Percentiles rank a stretch among this genome's conserved stretches.
Evolutionary conservation across 805 yeast species (phyloP).

Genomic region (Lipomyces lipofer): DNA sequence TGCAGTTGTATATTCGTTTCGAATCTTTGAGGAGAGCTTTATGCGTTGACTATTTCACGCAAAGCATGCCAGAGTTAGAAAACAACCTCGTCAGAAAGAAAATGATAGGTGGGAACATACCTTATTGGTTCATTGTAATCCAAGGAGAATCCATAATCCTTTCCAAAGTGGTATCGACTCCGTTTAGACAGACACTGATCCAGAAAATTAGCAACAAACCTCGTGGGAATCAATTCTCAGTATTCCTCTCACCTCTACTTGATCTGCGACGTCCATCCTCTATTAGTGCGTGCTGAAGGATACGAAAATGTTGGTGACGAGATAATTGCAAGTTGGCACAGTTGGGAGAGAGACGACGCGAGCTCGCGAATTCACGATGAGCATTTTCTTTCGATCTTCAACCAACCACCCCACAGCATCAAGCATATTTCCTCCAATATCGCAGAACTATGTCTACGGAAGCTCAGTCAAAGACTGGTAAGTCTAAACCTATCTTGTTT

Average conservation of each 20-base stretch:
- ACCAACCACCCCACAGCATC: too few relatives aligned
- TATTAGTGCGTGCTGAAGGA: too few relatives aligned
- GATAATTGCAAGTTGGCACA: too few relatives aligned
- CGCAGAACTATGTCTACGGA: too few relatives aligned
- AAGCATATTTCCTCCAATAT: too few relatives aligned
- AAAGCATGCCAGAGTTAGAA: neutral
- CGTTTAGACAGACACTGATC: slow-evolving; percentile 24
- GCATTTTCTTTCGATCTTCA: too few relatives aligned
- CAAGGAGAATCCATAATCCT: slow-evolving; percentile 28
- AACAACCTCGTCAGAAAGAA: neutral
- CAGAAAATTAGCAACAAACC: neutral
- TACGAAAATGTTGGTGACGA: too few relatives aligned
- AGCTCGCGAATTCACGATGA: too few relatives aligned
- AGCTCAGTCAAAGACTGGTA: too few relatives aligned
- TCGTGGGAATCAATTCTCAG: neutral
- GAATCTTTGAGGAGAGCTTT: slow-evolving; percentile 22
- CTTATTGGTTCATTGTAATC: slow-evolving; percentile 29
- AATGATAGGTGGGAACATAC: too few relatives aligned
- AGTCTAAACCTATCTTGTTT: too few relatives aligned
- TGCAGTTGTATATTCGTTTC: slow-evolving; percentile 31
- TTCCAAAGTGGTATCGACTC: slow-evolving; percentile 30
- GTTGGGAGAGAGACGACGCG: too few relatives aligned
- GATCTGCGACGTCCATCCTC: slow-evolving; percentile 17
- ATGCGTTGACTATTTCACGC: slow-evolving; percentile 18
- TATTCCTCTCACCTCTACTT: slow-evolving; percentile 26